Conservation (phyloP, 768 basidiomycete species). For the Russula sp. region DNA sequence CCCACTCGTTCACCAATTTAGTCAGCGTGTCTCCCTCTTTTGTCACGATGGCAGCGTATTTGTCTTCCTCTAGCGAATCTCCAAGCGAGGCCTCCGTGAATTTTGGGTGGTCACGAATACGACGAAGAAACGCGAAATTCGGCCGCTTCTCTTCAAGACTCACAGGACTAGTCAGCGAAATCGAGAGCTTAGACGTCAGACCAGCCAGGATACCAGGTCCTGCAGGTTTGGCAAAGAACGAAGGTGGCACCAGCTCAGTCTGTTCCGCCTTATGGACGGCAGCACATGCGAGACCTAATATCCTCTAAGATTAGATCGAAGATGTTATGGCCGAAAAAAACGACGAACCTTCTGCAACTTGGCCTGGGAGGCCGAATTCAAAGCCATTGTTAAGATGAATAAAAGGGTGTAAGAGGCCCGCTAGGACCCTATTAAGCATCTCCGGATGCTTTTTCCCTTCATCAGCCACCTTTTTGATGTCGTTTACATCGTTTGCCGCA, state of each 20-base stretch:
- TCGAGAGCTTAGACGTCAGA: constrained; percentile 33
- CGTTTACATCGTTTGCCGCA: constrained; percentile 28
- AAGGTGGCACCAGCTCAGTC: constrained; percentile 37
- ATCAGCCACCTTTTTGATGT: constrained; percentile 24
- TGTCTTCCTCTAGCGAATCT: not conserved
- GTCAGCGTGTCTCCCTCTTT: constrained; percentile 26
- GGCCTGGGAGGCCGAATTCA: constrained; percentile 59
- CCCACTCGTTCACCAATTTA: constrained; percentile 31
- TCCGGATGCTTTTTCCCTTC: constrained; percentile 41
- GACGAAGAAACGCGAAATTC: constrained; percentile 48
- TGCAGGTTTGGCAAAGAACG: constrained; percentile 30
- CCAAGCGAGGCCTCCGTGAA: constrained; percentile 26
- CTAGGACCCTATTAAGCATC: constrained; percentile 57
- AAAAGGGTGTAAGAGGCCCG: constrained; percentile 59
- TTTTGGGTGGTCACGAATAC: constrained; percentile 51
- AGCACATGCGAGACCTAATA: constrained; percentile 54
- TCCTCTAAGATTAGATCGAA: not conserved
- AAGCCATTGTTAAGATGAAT: constrained; percentile 63
- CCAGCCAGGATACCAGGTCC: constrained; percentile 24
- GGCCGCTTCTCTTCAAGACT: constrained; percentile 41
- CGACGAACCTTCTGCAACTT: constrained; percentile 57
- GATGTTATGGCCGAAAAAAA: not conserved
- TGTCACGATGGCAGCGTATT: constrained; percentile 26
- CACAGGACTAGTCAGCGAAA: constrained; percentile 11
- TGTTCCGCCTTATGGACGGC: constrained; percentile 47